These are phyloP conservation scores for Colletotrichum plurivorum DNA, from an alignment of 2,329 filamentous ascomycete genomes.

Conservation along the genomic window DNA sequence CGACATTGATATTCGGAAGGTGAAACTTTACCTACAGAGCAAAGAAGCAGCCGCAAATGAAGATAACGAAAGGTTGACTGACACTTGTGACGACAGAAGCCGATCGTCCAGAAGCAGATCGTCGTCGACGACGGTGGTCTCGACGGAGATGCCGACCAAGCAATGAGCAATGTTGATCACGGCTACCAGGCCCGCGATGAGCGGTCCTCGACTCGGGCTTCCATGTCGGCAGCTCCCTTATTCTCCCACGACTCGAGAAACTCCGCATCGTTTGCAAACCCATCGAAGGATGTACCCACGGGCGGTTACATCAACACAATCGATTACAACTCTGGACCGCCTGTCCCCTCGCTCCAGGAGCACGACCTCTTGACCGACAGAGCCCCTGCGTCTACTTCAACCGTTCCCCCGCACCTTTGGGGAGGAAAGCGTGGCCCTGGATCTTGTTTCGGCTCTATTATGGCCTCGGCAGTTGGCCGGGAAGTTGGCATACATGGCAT, in stretches of 20 bases:
- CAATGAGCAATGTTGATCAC: conserved; percentile 42
- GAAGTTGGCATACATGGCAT: conserved; percentile 15
- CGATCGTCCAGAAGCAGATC: neutral
- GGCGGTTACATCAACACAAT: conserved; percentile 2
- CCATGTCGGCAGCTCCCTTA: neutral
- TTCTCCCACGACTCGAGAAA: neutral
- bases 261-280: neutral
- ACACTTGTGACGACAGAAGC: conserved; percentile 7
- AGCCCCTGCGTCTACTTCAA: neutral
- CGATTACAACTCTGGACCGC: neutral
- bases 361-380: neutral
- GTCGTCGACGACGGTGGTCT: conserved; percentile 36
- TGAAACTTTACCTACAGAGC: conserved; percentile 44
- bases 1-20: conserved; percentile 43
- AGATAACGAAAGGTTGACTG: neutral
- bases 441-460: neutral
- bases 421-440: neutral
- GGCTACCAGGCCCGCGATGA: conserved; percentile 20
- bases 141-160: conserved; percentile 38
- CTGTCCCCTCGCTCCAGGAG: neutral
- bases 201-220: too few species aligned
- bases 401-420: neutral
- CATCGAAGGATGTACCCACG: neutral
- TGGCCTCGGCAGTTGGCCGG: neutral
- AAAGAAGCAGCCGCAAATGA: conserved; percentile 2